Evolutionary conservation across 2,329 filamentous ascomycete genomes (phyloP).

Genomic region (Fusarium sp.): DNA sequence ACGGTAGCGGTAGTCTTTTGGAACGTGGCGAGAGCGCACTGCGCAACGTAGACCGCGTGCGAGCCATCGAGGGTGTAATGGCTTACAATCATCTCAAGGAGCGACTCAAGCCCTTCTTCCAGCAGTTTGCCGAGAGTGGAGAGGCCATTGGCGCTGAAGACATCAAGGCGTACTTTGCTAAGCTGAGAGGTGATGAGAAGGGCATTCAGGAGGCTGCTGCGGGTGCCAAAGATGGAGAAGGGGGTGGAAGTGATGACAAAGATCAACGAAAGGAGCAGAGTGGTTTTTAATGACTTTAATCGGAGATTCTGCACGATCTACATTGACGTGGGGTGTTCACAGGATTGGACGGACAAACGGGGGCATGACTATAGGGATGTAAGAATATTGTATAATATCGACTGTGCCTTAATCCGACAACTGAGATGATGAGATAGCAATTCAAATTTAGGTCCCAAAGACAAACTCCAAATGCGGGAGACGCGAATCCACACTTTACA

Average conservation of each 20-base stretch:
- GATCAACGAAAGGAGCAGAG: constrained; percentile 65
- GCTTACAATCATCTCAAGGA: constrained; percentile 97
- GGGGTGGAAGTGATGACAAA: constrained; percentile 40
- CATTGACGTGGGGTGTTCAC: background rate
- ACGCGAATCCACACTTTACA: too few relatives aligned
- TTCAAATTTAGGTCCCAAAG: background rate
- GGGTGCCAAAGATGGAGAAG: constrained; percentile 50
- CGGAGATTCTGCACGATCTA: background rate
- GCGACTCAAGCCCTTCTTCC: constrained; percentile 93
- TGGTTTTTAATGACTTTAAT: constrained; percentile 59
- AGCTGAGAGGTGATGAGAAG: constrained; percentile 87
- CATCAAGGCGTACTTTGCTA: constrained; percentile 96
- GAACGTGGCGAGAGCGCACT: constrained; percentile 94
- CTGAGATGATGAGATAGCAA: background rate
- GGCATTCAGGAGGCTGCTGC: constrained; percentile 74
- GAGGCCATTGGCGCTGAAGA: constrained; percentile 91
- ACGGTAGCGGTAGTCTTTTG: constrained; percentile 84
- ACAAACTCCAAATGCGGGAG: background rate
- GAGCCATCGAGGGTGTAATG: constrained; percentile 97
- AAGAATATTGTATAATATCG: constrained; percentile 32
- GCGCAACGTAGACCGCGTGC: constrained; percentile 90
- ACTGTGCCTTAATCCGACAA: constrained; percentile 11
- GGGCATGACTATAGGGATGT: constrained; percentile 8
- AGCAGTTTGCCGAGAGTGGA: constrained; percentile 93
- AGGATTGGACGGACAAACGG: background rate